Evolutionary conservation across 768 basidiomycete genomes (phyloP), one percentile per base, ranked within the genome.

Genomic region (Serendipita sp.): DNA sequence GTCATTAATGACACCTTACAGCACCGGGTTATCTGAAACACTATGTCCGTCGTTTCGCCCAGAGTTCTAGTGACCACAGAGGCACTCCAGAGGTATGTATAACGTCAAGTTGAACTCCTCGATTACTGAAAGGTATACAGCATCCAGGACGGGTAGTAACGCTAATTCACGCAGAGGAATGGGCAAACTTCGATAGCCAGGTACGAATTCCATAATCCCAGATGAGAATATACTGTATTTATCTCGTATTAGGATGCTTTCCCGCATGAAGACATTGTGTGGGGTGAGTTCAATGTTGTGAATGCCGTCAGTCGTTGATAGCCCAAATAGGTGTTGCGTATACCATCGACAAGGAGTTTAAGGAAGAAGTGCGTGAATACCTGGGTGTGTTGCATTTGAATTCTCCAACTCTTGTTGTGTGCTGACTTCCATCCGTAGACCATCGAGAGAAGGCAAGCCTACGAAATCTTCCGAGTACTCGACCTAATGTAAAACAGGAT

Each of bases 11-110:
- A 62, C 3, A 15, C 52, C 23, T 36, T n/a, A 5, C 37, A 87
- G 88, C 78, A 0, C 78, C 88, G 0, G 93, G 93, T 8, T 96
- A 86, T 69, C 76, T 96, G 68, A 95, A 92, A 74, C 89, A 89
- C 37, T 92, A 91, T 66, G 88, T 94, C 0, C 81, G 92, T 1
- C 78, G 93, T 31, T 96, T 96, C 69, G 90, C 92, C 0, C 91
- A 95, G 74, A 81, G 83, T 70, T 94, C 91, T 64, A 88, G 91
- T 71, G 93, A 97, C 70, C 93, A 97, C 73, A 80, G 93, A 10
- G 93, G 93, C 18, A 94, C 91, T 0, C 88, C 84, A 2, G 86
- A 91, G 76, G 86, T 88, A 44, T 62, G 73, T 64, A 3, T 18
- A 27, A 40, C 18, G 48, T 53, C 40, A 5, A 52, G 13, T 36